phyloP scores from a whole-genome alignment of 768 basidiomycete genomes.

The Calocybe cyanea region DNA sequence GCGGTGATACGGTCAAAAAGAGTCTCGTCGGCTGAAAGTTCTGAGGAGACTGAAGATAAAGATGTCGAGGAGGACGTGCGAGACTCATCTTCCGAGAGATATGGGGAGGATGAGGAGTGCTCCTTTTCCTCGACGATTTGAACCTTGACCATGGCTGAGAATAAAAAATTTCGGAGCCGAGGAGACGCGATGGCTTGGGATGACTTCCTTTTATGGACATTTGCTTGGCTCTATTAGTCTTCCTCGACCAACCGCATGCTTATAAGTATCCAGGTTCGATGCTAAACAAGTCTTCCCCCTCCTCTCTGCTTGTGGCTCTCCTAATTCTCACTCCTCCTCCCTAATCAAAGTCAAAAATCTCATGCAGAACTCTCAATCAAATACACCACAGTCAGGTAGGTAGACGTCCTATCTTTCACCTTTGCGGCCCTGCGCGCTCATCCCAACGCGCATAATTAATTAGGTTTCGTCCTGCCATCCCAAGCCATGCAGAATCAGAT shows the following conservation, averaged over 20 bases:
- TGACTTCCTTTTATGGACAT: constrained; percentile 17
- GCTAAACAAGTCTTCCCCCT: constrained; percentile 19
- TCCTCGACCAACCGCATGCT: constrained; percentile 29
- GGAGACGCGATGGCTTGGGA: constrained; percentile 11
- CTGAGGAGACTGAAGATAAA: constrained; percentile 77
- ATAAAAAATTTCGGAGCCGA: constrained; percentile 24
- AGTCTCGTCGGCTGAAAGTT: constrained; percentile 72
- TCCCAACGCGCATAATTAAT: constrained; percentile 14
- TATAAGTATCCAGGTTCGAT: constrained; percentile 30
- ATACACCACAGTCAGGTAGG: constrained; percentile 30
- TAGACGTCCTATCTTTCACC: constrained; percentile 18
- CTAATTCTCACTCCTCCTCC: constrained; percentile 16
- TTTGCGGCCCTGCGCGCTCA: constrained; percentile 7
- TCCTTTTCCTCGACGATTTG: constrained; percentile 86
- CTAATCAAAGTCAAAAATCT: too few species aligned
- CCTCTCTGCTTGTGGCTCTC: constrained; percentile 15
- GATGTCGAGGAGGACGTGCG: constrained; percentile 68
- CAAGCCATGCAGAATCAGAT: constrained; percentile 77
- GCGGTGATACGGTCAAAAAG: constrained; percentile 84
- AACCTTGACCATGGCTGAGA: constrained; percentile 80
- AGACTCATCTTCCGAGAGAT: constrained; percentile 71
- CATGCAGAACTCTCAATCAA: constrained; percentile 30
- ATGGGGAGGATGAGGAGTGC: constrained; percentile 55
- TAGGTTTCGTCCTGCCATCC: constrained; percentile 61
- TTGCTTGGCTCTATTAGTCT: constrained; percentile 26